Percentiles rank a stretch among this genome's conserved stretches.
Conservation (phyloP, 768 basidiomycete genomes). For the Kwoniella sp. region DNA sequence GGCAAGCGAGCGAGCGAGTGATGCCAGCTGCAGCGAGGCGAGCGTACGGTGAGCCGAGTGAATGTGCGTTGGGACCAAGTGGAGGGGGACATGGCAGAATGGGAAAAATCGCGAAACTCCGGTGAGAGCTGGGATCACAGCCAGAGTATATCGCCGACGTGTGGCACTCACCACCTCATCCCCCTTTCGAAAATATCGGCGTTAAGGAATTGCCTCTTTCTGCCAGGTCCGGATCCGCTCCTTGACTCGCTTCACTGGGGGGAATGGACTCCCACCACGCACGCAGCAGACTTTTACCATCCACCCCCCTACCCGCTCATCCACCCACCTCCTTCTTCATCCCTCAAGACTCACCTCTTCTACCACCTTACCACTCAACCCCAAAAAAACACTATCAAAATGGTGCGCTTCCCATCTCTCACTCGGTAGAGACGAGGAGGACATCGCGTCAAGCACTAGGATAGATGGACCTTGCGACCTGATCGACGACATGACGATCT, state of each 20-base stretch:
- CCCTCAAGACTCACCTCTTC: slow-evolving; percentile 16
- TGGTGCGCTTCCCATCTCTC: slow-evolving; percentile 27
- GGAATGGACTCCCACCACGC: slow-evolving; percentile 6
- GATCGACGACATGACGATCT: too few relatives aligned
- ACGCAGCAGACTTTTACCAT: background rate
- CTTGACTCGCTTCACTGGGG: background rate
- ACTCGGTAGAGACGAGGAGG: background rate
- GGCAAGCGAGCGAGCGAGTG: background rate
- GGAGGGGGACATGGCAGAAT: background rate
- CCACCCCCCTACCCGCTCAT: background rate
- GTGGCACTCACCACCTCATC: background rate
- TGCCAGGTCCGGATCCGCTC: background rate
- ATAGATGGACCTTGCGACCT: too few relatives aligned
- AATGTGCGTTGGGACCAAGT: too few relatives aligned
- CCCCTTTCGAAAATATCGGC: slow-evolving; percentile 7
- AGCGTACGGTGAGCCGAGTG: too few relatives aligned
- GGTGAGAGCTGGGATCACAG: background rate
- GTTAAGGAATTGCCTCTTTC: slow-evolving; percentile 2
- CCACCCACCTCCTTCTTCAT: slow-evolving; percentile 12
- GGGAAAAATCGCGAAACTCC: slow-evolving; percentile 7
- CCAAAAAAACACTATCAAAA: slow-evolving; percentile 22
- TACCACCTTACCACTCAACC: slow-evolving; percentile 4
- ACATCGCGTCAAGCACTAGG: background rate
- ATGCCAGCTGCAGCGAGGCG: too few relatives aligned
- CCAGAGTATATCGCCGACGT: background rate